These are phyloP conservation scores for Multifurca ochricompacta DNA, from an alignment of 768 basidiomycete species.

Conservation along the genomic window DNA sequence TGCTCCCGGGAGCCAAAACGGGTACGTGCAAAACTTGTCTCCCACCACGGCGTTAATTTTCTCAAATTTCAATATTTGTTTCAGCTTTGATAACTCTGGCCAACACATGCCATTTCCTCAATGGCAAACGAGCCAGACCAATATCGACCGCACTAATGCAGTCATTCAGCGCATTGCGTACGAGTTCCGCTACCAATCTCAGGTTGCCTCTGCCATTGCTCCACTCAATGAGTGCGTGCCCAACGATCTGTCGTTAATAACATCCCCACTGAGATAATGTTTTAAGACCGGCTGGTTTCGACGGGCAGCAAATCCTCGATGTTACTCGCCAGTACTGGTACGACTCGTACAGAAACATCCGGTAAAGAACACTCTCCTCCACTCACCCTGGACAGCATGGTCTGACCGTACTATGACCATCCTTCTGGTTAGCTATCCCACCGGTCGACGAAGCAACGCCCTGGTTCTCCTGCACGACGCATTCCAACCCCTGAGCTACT, in stretches of 20 bases:
- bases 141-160: conserved; percentile 58
- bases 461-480: conserved; percentile 70
- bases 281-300: conserved; percentile 67
- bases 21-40: conserved; percentile 34
- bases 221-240: conserved; percentile 66
- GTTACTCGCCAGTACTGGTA: conserved; percentile 56
- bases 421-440: conserved; percentile 38
- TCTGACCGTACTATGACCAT: conserved; percentile 22
- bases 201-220: conserved; percentile 60
- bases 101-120: conserved; percentile 50
- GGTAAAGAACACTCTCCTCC: conserved; percentile 32
- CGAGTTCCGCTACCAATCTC: conserved; percentile 45
- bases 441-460: conserved; percentile 43
- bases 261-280: not conserved
- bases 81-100: conserved; percentile 78
- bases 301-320: conserved; percentile 42
- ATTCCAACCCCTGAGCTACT: conserved; percentile 66
- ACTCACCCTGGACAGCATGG: not conserved
- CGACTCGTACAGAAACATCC: conserved; percentile 68
- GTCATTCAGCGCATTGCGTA: conserved; percentile 56
- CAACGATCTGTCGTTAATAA: not conserved
- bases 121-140: conserved; percentile 62
- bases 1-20: conserved; percentile 81
- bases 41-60: not conserved
- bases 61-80: not conserved